Evolutionary conservation across 371 early-diverging fungal species (phyloP), one percentile per base, ranked within the genome.

Genomic region (Syncephalis plumigaleata): DNA sequence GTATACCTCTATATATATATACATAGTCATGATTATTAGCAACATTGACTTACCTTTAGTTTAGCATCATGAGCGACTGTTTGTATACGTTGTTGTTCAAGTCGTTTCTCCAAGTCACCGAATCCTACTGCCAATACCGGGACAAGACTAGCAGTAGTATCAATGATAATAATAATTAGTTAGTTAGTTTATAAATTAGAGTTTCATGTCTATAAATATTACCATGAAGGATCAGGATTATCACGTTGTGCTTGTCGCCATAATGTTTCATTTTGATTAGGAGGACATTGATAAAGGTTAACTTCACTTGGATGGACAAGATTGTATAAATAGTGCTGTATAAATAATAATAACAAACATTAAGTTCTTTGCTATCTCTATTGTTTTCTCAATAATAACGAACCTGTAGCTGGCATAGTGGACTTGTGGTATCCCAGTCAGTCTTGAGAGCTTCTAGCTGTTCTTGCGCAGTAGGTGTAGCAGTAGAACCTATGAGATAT

Each of bases 81-180:
- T 53, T 77, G 70, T 37, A 73, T 55, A 3, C 73, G 67, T 59
- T 91, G 91, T 44, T 71, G 63, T 25, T 77, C 76, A 54, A 84
- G 75, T 20, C 92, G 73, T 60, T 84, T 85, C 47, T 84, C 69
- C 21, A 91, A 63, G 52, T 87, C 91, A 2, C 75, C 84, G 54
- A 87, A 91, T 20, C 93, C 91, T 42, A 79, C 70, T 1, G 91
- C 93, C n/a, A 89, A 58, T 1, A 81, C 89, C 8, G 92, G 90
- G 0, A 89, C 87, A 71, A 85, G 68, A 49, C 87, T 81, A 51
- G 16, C 37, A 7, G 36, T n/a, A n/a, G n/a, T n/a, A n/a, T n/a
- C n/a, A n/a, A n/a, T n/a, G n/a, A n/a, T n/a, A n/a, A n/a, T n/a
- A n/a, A n/a, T n/a, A n/a, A n/a, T n/a, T n/a, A n/a, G n/a, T n/a